These are phyloP conservation scores for Euclidium syriacum DNA, from an alignment of 345 rosid species.

Conservation along the genomic window DNA sequence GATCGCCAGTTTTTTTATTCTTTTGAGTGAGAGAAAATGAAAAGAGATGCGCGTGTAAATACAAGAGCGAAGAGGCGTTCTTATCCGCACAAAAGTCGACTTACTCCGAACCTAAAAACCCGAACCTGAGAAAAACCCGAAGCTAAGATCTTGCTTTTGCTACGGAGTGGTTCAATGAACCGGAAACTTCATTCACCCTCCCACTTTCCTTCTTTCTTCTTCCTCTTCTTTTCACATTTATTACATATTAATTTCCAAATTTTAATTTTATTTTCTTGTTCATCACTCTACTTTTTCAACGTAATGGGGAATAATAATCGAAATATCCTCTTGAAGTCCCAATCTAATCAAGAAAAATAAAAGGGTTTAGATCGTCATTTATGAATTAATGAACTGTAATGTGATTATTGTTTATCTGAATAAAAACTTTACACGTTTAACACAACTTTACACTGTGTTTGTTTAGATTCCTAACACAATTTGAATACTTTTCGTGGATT, in stretches of 20 bases:
- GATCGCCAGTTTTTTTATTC: constrained; percentile 60
- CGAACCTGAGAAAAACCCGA: constrained; percentile 25
- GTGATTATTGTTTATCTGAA: neutral
- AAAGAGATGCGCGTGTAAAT: constrained; percentile 18
- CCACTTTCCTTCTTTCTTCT: constrained; percentile 32
- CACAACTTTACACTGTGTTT: neutral
- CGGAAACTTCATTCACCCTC: constrained; percentile 43
- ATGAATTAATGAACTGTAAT: neutral
- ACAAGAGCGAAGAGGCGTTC: constrained; percentile 42
- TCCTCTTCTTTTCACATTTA: constrained; percentile 11
- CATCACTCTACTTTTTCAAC: neutral
- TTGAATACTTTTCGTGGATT: no score
- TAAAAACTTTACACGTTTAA: neutral
- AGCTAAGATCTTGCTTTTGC: constrained; percentile 24
- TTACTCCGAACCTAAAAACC: constrained; percentile 16
- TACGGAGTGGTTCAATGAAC: constrained; percentile 55
- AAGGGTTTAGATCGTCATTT: neutral
- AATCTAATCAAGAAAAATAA: neutral
- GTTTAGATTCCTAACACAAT: no score
- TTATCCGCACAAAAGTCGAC: constrained; percentile 52
- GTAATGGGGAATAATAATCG: neutral
- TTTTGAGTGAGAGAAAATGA: constrained; percentile 13
- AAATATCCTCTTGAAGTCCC: neutral
- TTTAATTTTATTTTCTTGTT: neutral
- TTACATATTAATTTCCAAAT: neutral